Base-by-base conservation (phyloP, 1,139 yeast genomes). In the Lizanozyma gosingica region DNA sequence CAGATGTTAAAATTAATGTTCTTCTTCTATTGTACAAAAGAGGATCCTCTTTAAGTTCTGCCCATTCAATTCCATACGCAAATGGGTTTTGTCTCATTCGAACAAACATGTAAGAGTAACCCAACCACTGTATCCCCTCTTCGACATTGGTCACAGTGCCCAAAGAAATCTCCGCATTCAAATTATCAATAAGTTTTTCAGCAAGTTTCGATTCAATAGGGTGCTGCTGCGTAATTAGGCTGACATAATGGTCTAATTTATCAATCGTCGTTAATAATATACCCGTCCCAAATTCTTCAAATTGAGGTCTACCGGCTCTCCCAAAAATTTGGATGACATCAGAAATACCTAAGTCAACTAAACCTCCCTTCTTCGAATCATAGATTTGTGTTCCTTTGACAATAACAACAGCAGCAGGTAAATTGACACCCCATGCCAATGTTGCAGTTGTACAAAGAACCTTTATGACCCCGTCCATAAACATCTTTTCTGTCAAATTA, bases 261-360 rank as follows among this genome's bases (percentile, higher is more conserved):
- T 90, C 97, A 46, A 76, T 72, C 0, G 95, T 73, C 1, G 98
- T 92, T 57, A 94, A 80, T 40, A 94, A 67, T 35, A 88, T 81
- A 66, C 97, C 97, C 2, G 92, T 85, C 68, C 98, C 99, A 55
- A 75, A 83, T 43, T 77, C 78, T 53, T 94, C 96, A 61, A 79
- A 94, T 51, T 94, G 98, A 0, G 99, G 99, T 64, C 99, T 80
- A 63, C 99, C 99, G 35, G 98, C 98, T 67, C 99, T 85, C 51
- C 99, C 99, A 65, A 94, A 92, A 52, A 94, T 94, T 64, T 94
- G 99, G 46, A 94, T 83, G 33, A 94, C 96, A 63, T 94, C 99
- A 0, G 97, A 84, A 16, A 94, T 90, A 2, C 97, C 97, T 41
- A 94, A 69, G 55, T 94, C 98, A 3, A 83, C 79, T 57, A 81